Conservation (phyloP, 2,329 filamentous ascomycete genomes). For the Colletotrichum noveboracense region DNA sequence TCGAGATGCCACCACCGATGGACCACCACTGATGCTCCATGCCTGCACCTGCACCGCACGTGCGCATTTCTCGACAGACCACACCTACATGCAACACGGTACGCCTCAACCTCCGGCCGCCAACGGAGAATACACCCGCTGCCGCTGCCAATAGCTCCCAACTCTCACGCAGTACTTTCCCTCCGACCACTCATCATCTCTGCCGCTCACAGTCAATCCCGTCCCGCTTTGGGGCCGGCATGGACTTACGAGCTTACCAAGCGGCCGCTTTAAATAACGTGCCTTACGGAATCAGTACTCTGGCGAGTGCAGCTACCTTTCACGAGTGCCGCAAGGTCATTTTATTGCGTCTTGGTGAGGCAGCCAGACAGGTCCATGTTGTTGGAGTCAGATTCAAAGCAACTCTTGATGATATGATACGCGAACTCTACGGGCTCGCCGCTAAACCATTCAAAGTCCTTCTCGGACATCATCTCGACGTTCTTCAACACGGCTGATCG, state of each 20-base stretch:
- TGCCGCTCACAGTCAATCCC: background rate
- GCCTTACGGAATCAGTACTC: background rate
- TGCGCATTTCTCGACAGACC: background rate
- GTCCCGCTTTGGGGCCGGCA: background rate
- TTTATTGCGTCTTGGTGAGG: background rate
- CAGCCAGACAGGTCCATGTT: background rate
- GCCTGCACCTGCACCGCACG: background rate
- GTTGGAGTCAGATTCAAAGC: background rate
- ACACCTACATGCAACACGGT: background rate
- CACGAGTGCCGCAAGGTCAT: background rate
- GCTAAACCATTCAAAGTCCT: background rate
- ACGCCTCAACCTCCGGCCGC: background rate
- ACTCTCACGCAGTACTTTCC: background rate
- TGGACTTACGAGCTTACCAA: slow-evolving; percentile 1
- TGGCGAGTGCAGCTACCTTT: background rate
- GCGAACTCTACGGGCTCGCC: background rate
- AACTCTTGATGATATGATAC: background rate
- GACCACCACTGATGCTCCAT: background rate
- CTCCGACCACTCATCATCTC: background rate
- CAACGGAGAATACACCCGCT: background rate
- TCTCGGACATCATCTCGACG: background rate
- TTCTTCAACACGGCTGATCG: background rate
- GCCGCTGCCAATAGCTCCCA: background rate
- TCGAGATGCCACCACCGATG: background rate
- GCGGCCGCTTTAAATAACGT: background rate